Base-by-base conservation (phyloP, 2,329 filamentous ascomycete species). In the Colletotrichum salicis region DNA sequence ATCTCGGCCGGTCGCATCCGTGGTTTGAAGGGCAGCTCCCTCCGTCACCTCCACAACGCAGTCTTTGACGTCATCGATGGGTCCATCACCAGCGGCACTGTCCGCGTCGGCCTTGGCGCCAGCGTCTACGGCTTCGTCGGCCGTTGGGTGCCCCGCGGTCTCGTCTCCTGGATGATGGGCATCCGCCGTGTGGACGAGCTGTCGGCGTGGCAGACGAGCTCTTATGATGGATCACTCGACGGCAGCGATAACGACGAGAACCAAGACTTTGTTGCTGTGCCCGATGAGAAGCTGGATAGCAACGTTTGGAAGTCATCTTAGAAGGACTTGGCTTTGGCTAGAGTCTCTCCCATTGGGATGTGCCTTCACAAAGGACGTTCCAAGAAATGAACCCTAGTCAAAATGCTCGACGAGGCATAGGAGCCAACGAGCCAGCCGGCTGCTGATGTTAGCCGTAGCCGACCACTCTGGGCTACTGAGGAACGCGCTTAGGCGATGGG, bases 131-230 rank as follows among this genome's bases (percentile, higher is more conserved):
- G 94, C 51, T 87, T 98, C 35, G 92, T 98, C 8, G 96, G 95
- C 6, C 88, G 89, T 51, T 96, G 92, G 89, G 87, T 93, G 29
- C 96, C 96, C 1, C 87, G 89, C 24, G 88, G 91, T 3, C 80
- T 98, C 19, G 92, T 98, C n/a, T 91, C 91, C 1, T 96, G 94
- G 93, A 97, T 98, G 93, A 92, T 98, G 89, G 95, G 95, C 12
- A 89, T 95, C 70, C 86, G 91, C 72, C 85, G 84, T 68, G 89
- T 92, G 19, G 86, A 89, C 65, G 85, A 90, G 79, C 81, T 90
- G 58, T 86, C 85, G 60, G 80, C 84, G 2, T 89, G 87, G 87
- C 87, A 89, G 78, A 82, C 83, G 19, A 83, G 79, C 74, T 82
- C 81, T 5, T 80, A 80, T 57, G 81, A 82, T 55, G 71, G 74